A percentile compares a stretch with the other conserved stretches of the same genome.
phyloP scores from a whole-genome alignment of 1,139 yeast species.

The Suhomyces ambrosiae region DNA sequence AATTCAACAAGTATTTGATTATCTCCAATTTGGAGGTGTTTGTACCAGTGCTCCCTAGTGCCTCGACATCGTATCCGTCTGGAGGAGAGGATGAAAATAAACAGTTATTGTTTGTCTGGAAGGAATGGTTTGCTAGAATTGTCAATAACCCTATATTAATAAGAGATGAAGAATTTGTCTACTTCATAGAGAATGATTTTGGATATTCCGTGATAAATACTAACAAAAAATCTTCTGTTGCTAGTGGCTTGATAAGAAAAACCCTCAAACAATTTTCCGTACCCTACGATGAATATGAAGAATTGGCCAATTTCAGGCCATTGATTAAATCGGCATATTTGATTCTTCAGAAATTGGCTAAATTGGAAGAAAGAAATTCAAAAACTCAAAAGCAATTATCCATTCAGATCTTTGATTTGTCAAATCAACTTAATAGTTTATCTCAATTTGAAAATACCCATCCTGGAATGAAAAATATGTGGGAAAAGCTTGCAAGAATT shows the following conservation, averaged over 20 bases:
- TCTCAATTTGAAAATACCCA: conserved; percentile 51
- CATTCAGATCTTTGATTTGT: conserved; percentile 62
- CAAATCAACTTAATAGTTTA: conserved; percentile 54
- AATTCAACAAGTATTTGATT: conserved; percentile 75
- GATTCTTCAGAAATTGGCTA: conserved; percentile 56
- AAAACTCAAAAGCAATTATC: conserved; percentile 60
- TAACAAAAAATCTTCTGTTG: conserved; percentile 55
- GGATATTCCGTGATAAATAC: conserved; percentile 70
- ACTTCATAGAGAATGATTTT: conserved; percentile 86
- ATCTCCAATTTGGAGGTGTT: conserved; percentile 88
- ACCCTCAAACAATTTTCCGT: conserved; percentile 89
- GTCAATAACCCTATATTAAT: conserved; percentile 74
- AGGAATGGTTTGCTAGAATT: conserved; percentile 84
- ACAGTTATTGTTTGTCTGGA: conserved; percentile 62
- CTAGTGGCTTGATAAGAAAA: conserved; percentile 85
- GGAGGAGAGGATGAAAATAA: conserved; percentile 81
- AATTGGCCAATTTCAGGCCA: conserved; percentile 84
- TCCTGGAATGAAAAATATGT: conserved; percentile 77
- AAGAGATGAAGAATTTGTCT: conserved; percentile 85
- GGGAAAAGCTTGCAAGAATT: conserved; percentile 76
- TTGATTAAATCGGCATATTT: conserved; percentile 76
- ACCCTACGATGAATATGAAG: conserved; percentile 85
- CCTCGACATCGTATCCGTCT: conserved; percentile 75
- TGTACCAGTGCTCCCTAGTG: conserved; percentile 83
- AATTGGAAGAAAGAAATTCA: conserved; percentile 55